phyloP scores from a whole-genome alignment of 176 grass and related monocot species.

The Eragrostis curvula region DNA sequence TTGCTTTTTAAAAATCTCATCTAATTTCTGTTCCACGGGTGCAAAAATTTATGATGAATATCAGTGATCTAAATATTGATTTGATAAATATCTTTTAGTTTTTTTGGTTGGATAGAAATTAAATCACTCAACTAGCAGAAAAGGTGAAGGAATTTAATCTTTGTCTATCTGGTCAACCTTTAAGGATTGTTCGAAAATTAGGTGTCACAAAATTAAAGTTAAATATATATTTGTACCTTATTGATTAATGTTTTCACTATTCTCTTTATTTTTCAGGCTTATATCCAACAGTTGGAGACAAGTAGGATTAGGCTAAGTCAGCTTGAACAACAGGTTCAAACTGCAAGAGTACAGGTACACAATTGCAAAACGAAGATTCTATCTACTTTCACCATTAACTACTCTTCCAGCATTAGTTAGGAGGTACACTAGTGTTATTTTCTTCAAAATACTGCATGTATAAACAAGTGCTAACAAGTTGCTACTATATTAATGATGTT shows the following conservation, averaged over 20 bases:
- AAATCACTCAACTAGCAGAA: background rate
- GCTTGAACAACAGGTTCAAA: slow-evolving; percentile 78
- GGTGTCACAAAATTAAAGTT: background rate
- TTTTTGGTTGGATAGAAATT: background rate
- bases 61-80: background rate
- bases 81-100: background rate
- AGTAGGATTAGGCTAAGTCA: slow-evolving; percentile 73
- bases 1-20: background rate
- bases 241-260: background rate
- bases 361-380: background rate
- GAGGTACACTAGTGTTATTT: background rate
- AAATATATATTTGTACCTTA: background rate
- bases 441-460: background rate
- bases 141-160: background rate
- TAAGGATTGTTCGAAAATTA: background rate
- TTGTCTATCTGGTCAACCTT: background rate
- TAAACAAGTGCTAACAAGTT: slow-evolving; percentile 1
- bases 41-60: slow-evolving; percentile 13
- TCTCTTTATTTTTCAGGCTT: slow-evolving; percentile 61
- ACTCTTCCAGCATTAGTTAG: background rate
- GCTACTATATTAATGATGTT: slow-evolving; percentile 12
- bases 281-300: slow-evolving; percentile 85
- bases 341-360: slow-evolving; percentile 68
- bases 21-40: background rate
- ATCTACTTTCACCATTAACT: too few species aligned